Percentiles rank a stretch among this genome's conserved stretches.
Evolutionary conservation across 208 protist species (phyloP).

Genomic region (Blechomonas ayalai): DNA sequence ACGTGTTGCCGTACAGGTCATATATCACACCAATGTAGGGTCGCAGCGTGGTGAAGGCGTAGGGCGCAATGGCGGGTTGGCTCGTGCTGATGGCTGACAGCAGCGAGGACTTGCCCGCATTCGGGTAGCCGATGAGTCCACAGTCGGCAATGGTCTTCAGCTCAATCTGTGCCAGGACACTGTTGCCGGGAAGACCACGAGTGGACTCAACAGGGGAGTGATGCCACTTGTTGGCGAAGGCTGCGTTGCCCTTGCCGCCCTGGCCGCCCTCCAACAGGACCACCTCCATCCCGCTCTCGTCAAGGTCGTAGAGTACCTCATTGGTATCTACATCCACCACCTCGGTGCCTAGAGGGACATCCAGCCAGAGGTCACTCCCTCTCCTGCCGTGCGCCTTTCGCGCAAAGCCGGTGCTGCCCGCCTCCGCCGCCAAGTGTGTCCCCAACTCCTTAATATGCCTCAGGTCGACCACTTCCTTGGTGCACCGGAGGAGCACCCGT

Average conservation of each 20-base stretch:
- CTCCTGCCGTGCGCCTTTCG: constrained; percentile 62
- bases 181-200: constrained; percentile 85
- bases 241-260: constrained; percentile 87
- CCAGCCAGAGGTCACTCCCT: constrained; percentile 69
- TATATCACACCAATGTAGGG: constrained; percentile 85
- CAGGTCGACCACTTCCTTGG: constrained; percentile 38
- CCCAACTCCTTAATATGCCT: constrained; percentile 65
- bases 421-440: constrained; percentile 40
- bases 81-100: constrained; percentile 82
- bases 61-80: constrained; percentile 80
- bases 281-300: constrained; percentile 66
- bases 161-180: constrained; percentile 85
- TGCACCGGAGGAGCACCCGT: constrained; percentile 68
- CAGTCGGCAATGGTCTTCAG: constrained; percentile 90
- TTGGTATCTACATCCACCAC: constrained; percentile 90
- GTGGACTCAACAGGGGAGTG: constrained; percentile 86
- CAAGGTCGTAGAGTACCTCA: constrained; percentile 79
- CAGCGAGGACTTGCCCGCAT: constrained; percentile 90
- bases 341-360: constrained; percentile 78
- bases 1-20: constrained; percentile 78
- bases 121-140: constrained; percentile 88
- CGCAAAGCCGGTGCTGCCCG: constrained; percentile 67
- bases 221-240: constrained; percentile 85
- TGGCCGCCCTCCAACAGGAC: constrained; percentile 85
- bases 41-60: constrained; percentile 88